Percentiles rank a stretch among this genome's conserved stretches.
Evolutionary conservation across 768 basidiomycete species (phyloP).

Genomic region (Pholiota conissans): DNA sequence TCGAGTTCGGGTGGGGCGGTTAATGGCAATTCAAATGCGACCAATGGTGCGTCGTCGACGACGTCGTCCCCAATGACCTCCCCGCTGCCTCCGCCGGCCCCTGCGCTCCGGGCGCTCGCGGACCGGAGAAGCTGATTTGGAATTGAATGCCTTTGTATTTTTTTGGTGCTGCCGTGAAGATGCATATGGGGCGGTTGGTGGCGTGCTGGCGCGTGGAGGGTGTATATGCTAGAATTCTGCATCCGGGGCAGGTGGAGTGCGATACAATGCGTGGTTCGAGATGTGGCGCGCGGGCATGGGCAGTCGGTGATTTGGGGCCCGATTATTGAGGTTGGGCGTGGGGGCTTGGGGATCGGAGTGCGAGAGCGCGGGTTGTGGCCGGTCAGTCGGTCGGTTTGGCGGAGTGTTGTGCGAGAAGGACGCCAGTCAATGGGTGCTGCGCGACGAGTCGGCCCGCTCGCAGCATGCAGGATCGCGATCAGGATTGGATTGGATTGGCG

Average conservation of each 20-base stretch:
- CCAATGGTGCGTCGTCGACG: not conserved
- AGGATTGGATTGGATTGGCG: not conserved
- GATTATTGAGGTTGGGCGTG: not conserved
- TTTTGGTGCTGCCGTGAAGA: not conserved
- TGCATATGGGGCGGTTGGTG: not conserved
- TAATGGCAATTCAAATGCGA: too few relatives aligned
- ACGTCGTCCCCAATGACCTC: not conserved
- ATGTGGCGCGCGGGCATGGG: too few relatives aligned
- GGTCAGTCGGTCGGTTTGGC: not conserved
- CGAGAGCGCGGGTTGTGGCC: too few relatives aligned
- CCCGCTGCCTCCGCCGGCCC: not conserved
- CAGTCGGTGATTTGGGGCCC: not conserved
- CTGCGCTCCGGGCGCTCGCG: not conserved
- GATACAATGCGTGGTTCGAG: not conserved
- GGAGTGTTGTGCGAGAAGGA: too few relatives aligned
- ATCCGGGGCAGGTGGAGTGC: not conserved
- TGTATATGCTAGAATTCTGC: too few relatives aligned
- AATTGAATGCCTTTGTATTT: not conserved
- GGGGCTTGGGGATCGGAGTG: too few relatives aligned
- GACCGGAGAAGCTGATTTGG: slow-evolving; percentile 2
- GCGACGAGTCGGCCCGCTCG: too few relatives aligned
- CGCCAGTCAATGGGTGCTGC: not conserved
- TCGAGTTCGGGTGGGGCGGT: too few relatives aligned
- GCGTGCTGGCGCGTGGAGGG: too few relatives aligned
- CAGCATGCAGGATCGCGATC: not conserved